Evolutionary conservation across 306 rosid species (phyloP).

Genomic region (Mimosa pudica): DNA sequence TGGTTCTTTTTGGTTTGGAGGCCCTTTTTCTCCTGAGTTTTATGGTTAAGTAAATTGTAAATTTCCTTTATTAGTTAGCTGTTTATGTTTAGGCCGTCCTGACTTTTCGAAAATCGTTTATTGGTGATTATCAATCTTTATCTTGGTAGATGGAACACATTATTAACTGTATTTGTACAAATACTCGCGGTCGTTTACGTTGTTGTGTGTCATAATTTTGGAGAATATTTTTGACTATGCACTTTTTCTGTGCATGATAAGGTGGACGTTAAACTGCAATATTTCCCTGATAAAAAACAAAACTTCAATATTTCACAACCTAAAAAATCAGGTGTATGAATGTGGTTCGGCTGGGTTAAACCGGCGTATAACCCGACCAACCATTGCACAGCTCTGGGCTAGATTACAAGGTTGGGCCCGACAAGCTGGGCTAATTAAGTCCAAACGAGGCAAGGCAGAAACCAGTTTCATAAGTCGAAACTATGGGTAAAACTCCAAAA

Average conservation of each 20-base stretch:
- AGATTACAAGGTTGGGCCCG: not conserved
- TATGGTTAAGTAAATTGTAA: not conserved
- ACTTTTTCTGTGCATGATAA: too few relatives aligned
- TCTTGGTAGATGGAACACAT: not conserved
- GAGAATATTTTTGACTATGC: not conserved
- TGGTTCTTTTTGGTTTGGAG: not conserved
- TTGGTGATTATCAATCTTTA: not conserved
- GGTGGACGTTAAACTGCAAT: too few relatives aligned
- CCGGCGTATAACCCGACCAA: not conserved
- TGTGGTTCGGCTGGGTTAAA: not conserved
- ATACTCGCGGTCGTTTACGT: not conserved
- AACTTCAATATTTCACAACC: not conserved
- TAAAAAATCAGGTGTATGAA: not conserved
- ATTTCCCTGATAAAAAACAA: too few relatives aligned
- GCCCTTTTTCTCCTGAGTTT: not conserved
- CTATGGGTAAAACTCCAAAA: too few relatives aligned
- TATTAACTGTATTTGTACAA: too few relatives aligned
- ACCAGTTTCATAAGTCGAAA: too few relatives aligned
- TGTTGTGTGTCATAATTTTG: not conserved
- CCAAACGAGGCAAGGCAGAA: not conserved
- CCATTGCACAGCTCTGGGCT: fast-evolving
- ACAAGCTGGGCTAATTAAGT: not conserved
- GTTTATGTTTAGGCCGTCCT: not conserved
- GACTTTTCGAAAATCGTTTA: not conserved
- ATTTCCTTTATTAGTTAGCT: not conserved